Conservation (phyloP, 345 rosid genomes). For the Fremontodendron californicum region DNA sequence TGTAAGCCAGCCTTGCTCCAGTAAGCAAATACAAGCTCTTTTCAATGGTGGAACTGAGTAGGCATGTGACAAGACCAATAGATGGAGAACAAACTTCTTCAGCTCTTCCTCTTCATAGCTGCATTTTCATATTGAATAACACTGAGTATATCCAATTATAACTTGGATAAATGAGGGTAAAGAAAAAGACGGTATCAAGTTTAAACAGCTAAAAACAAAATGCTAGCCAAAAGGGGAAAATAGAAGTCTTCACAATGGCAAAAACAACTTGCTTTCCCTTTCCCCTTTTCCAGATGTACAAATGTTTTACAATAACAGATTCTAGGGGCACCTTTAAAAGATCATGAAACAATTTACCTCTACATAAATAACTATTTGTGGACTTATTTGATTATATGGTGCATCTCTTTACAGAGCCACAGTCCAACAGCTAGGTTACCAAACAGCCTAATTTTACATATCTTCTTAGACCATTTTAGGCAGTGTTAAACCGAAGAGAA, state of each 20-base stretch:
- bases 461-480: background rate
- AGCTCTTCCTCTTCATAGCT: constrained; percentile 74
- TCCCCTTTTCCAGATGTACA: background rate
- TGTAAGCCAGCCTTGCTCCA: constrained; percentile 56
- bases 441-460: background rate
- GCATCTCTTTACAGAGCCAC: background rate
- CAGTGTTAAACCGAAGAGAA: background rate
- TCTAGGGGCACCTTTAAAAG: background rate
- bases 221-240: background rate
- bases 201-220: background rate
- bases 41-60: constrained; percentile 66
- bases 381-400: background rate
- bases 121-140: constrained; percentile 26
- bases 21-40: constrained; percentile 47
- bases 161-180: background rate
- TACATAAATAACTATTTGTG: background rate
- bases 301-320: background rate
- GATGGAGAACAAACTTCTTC: constrained; percentile 66
- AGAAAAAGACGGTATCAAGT: background rate
- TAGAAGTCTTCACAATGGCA: background rate
- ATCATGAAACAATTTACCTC: background rate
- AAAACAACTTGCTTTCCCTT: background rate
- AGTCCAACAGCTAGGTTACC: background rate
- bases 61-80: constrained; percentile 72
- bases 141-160: background rate